Conservation (phyloP, 164 flowering plant genomes). For the Vitis rupestris region DNA sequence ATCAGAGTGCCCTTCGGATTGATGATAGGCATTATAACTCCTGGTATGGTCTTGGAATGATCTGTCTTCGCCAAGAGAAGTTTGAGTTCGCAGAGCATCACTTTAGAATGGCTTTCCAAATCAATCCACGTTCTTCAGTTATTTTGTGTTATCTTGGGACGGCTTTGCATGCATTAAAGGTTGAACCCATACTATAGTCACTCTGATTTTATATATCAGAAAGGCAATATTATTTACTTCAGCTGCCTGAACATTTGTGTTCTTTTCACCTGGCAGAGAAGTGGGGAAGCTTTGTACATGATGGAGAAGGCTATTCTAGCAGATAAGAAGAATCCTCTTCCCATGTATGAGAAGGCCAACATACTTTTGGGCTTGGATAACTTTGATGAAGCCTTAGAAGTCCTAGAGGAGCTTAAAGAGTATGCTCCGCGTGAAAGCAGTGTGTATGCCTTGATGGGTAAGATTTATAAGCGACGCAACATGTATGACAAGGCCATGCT, state of each 20-base stretch:
- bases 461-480: conserved; percentile 65
- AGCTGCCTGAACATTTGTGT: not conserved
- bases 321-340: conserved; percentile 93
- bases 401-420: conserved; percentile 91
- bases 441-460: conserved; percentile 97
- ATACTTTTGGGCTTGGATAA: conserved; percentile 71
- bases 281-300: conserved; percentile 74
- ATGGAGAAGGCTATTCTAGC: conserved; percentile 89
- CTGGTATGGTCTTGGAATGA: conserved; percentile 98
- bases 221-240: not conserved
- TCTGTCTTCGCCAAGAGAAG: conserved; percentile 93
- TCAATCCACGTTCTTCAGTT: conserved; percentile 91
- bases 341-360: conserved; percentile 94
- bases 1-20: conserved; percentile 76
- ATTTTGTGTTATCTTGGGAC: conserved; percentile 97
- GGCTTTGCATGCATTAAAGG: conserved; percentile 86
- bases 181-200: conserved; percentile 19
- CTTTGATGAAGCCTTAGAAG: conserved; percentile 74
- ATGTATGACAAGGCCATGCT: conserved; percentile 89
- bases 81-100: conserved; percentile 92
- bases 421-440: conserved; percentile 90
- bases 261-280: conserved; percentile 51
- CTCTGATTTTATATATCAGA: not conserved
- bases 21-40: conserved; percentile 93
- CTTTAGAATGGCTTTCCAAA: conserved; percentile 82